Conservation (phyloP, 306 rosid genomes). For the Vicia sativa region DNA sequence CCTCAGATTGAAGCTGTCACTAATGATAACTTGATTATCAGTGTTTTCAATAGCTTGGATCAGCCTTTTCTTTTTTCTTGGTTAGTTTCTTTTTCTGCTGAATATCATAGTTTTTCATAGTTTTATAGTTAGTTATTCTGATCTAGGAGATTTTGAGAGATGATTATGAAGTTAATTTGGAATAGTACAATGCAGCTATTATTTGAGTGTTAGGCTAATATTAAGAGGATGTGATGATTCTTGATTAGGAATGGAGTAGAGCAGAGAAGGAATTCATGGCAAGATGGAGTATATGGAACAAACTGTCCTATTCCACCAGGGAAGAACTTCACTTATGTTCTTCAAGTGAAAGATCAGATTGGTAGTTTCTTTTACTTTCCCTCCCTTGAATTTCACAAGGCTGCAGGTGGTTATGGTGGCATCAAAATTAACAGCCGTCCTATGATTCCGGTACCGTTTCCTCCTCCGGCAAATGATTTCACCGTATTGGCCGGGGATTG, state of each 20-base stretch:
- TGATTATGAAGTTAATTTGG: neutral
- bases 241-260: slow-evolving; percentile 81
- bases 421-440: slow-evolving; percentile 81
- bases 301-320: slow-evolving; percentile 93
- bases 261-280: slow-evolving; percentile 93
- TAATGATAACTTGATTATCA: slow-evolving; percentile 83
- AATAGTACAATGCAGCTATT: neutral
- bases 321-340: slow-evolving; percentile 76
- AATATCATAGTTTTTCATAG: neutral
- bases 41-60: slow-evolving; percentile 77
- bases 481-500: slow-evolving; percentile 84
- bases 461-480: slow-evolving; percentile 82
- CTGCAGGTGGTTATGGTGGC: slow-evolving; percentile 88
- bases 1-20: slow-evolving; percentile 83
- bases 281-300: slow-evolving; percentile 91
- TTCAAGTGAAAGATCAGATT: slow-evolving; percentile 93
- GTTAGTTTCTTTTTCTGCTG: slow-evolving; percentile 43
- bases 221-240: slow-evolving; percentile 24
- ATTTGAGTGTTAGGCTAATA: slow-evolving; percentile 3
- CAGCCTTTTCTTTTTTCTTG: slow-evolving; percentile 88
- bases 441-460: slow-evolving; percentile 75
- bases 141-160: neutral
- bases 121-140: neutral
- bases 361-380: slow-evolving; percentile 94
- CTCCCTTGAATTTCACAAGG: slow-evolving; percentile 82